Conservation (phyloP, 306 rosid genomes). For the Prunus davidiana region DNA sequence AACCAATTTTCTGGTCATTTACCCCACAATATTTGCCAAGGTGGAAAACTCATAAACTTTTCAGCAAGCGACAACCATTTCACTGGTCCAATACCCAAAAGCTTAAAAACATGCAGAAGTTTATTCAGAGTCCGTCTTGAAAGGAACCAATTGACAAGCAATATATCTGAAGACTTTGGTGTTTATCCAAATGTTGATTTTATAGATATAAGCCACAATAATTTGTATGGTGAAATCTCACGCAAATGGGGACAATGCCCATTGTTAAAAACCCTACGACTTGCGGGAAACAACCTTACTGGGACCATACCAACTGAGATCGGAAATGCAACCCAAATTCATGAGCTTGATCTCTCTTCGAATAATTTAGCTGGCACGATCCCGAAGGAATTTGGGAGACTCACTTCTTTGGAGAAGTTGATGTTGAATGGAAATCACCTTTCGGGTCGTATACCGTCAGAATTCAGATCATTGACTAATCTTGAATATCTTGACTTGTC, state of each 20-base stretch:
- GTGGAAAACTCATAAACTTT: no score
- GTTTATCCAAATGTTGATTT: no score
- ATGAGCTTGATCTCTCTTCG: neutral
- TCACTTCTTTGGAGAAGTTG: neutral
- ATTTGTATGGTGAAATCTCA: slow-evolving; percentile 5
- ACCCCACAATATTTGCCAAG: slow-evolving; percentile 5
- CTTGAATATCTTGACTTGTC: no score
- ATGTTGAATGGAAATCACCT: neutral
- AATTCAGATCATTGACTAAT: no score
- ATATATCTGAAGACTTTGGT: no score
- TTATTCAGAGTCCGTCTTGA: no score
- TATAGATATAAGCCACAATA: neutral
- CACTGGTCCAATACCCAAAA: no score
- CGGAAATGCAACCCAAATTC: neutral
- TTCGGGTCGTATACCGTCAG: neutral
- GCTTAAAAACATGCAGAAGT: no score
- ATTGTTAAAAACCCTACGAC: neutral
- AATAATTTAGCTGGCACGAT: neutral
- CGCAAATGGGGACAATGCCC: neutral
- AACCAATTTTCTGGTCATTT: slow-evolving; percentile 36
- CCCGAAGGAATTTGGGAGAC: no score
- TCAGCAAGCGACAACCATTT: no score
- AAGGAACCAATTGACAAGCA: no score
- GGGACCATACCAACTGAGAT: slow-evolving; percentile 9
- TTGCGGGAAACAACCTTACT: slow-evolving; percentile 1